Evolutionary conservation across 2,329 filamentous ascomycete genomes (phyloP), one percentile per base, ranked within the genome.

Genomic region (Herpotrichia juniperi): DNA sequence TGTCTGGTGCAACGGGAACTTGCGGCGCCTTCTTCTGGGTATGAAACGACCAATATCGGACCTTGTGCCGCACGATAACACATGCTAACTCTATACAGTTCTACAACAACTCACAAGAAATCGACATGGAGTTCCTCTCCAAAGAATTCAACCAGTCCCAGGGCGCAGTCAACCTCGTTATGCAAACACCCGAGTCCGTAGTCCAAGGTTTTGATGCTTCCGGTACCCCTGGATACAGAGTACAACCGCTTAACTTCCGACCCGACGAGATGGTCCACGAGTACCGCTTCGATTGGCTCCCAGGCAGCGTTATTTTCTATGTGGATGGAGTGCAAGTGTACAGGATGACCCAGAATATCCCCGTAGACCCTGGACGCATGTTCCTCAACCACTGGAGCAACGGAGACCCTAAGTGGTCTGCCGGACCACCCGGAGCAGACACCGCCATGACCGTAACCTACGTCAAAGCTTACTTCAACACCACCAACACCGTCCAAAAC

Each of bases 11-110:
- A 6, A 74, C 78, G 1, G 89, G 89, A 22, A 93, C 90, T 1
- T 93, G 89, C 68, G 86, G 83, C 25, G 89, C 89, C 6, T 92
- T 93, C 74, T 93, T 92, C 73, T 93, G 88, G 85, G 87, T 90
- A 73, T 51, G 74, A 17, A 39, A 35, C 46, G 7, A 30, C 39
- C 24, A 14, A 14, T 46, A n/a, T n/a, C 30, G 19, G 4, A 10
- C 12, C 14, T 37, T 8, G 1, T 34, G 19, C 21, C 11, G 14
- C 30, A 48, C 49, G 19, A n/a, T 14, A 4, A n/a, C 9, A 11
- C 22, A 21, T 42, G 44, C 58, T 66, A 55, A 62, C 48, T 12
- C 34, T 30, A 2, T 28, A 32, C 55, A 90, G 88, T 92, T 90
- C 71, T 85, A 84, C 74, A 90, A 91, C 70, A 86, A 93, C 71